Percentiles rank a stretch among this genome's conserved stretches.
Evolutionary conservation across 75 land plant species (phyloP).

Genomic region (Sequoia sempervirens): DNA sequence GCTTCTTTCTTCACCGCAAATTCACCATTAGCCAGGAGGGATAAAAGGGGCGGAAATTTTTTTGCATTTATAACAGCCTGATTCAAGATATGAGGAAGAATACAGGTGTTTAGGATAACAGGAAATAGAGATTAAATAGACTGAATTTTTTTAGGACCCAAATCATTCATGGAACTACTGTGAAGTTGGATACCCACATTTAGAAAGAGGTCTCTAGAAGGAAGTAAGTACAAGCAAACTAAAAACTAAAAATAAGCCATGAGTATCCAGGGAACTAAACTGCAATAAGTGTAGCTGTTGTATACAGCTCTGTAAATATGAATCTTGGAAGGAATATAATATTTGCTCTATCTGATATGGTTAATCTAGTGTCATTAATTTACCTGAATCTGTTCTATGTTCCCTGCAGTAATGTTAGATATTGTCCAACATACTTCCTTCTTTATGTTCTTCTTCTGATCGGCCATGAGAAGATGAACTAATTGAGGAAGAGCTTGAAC

Average conservation of each 20-base stretch:
- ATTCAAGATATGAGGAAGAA: background rate
- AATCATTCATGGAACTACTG: background rate
- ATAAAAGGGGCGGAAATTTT: slow-evolving; percentile 64
- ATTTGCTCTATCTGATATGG: too few relatives aligned
- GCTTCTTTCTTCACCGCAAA: slow-evolving; percentile 91
- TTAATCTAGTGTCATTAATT: too few relatives aligned
- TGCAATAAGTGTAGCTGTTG: background rate
- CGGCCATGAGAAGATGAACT: background rate
- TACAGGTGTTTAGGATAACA: background rate
- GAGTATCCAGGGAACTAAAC: background rate
- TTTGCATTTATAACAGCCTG: slow-evolving; percentile 86
- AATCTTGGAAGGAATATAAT: background rate
- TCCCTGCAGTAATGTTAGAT: slow-evolving; percentile 22
- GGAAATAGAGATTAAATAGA: background rate
- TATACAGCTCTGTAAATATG: background rate
- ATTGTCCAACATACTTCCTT: slow-evolving; percentile 28
- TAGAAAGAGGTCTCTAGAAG: background rate
- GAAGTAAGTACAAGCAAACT: background rate
- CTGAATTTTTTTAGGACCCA: background rate
- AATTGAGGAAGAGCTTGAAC: slow-evolving; percentile 12
- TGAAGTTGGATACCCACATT: too few relatives aligned
- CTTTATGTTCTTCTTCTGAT: slow-evolving; percentile 16
- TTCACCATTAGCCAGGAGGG: slow-evolving; percentile 65
- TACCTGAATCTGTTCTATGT: slow-evolving; percentile 26
- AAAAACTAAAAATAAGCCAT: background rate